phyloP scores from a whole-genome alignment of 306 rosid species.

The Acacia confusa region DNA sequence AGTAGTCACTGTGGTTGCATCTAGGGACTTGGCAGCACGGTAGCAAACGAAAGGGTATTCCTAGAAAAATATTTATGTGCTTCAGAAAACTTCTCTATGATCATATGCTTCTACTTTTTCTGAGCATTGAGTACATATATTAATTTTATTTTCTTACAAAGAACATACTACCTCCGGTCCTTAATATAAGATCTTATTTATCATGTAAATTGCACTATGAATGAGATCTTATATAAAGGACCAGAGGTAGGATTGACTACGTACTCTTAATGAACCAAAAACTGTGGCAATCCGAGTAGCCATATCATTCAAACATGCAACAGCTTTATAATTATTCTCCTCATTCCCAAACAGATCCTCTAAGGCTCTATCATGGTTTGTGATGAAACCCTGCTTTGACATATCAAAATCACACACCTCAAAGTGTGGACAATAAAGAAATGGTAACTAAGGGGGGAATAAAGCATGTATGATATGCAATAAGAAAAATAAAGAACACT shows the following conservation, averaged over 20 bases:
- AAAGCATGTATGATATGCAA: neutral
- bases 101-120: slow-evolving; percentile 20
- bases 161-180: neutral
- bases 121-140: slow-evolving; percentile 13
- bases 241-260: neutral
- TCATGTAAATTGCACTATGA: too few relatives aligned
- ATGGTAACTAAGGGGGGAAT: slow-evolving; percentile 11
- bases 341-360: slow-evolving; percentile 90
- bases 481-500: slow-evolving; percentile 28
- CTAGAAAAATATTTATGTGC: slow-evolving; percentile 42
- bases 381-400: slow-evolving; percentile 70
- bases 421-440: neutral
- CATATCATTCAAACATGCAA: slow-evolving; percentile 75
- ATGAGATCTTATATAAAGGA: too few relatives aligned
- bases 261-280: slow-evolving; percentile 94
- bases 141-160: neutral
- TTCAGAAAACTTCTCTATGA: slow-evolving; percentile 31
- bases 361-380: slow-evolving; percentile 86
- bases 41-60: slow-evolving; percentile 82
- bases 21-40: slow-evolving; percentile 92
- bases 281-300: slow-evolving; percentile 86
- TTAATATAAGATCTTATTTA: too few relatives aligned
- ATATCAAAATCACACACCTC: slow-evolving; percentile 12
- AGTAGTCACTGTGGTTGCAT: slow-evolving; percentile 93
- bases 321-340: slow-evolving; percentile 62